Conservation (phyloP, 768 basidiomycete species). For the Dictyophora rubrovolvata region DNA sequence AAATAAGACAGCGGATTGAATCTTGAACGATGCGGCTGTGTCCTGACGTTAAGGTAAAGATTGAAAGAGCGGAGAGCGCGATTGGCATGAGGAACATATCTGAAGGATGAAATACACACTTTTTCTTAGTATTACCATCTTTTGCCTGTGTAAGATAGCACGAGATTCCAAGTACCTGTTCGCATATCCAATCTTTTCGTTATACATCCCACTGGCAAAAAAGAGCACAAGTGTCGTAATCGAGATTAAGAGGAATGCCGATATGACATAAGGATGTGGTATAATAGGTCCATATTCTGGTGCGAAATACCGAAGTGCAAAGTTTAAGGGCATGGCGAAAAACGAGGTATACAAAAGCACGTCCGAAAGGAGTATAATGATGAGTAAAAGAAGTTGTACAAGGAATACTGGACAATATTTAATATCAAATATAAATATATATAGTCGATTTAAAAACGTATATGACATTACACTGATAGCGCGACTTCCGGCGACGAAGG, state of each 20-base stretch:
- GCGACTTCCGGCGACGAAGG: constrained; percentile 65
- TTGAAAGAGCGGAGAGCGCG: constrained; percentile 85
- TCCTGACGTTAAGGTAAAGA: constrained; percentile 92
- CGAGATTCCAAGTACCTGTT: constrained; percentile 58
- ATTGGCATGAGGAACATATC: constrained; percentile 96
- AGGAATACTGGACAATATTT: constrained; percentile 64
- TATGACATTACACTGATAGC: constrained; percentile 59
- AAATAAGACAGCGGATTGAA: constrained; percentile 46
- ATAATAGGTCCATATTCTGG: constrained; percentile 40
- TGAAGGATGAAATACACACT: constrained; percentile 21
- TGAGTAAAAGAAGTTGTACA: constrained; percentile 52
- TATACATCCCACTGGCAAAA: constrained; percentile 94
- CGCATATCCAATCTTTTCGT: constrained; percentile 92
- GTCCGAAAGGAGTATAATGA: constrained; percentile 65
- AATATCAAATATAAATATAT: constrained; percentile 17
- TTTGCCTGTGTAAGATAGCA: neutral
- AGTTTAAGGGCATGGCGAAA: constrained; percentile 51
- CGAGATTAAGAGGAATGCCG: constrained; percentile 75
- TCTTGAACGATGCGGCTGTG: constrained; percentile 55
- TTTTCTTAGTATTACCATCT: constrained; percentile 7
- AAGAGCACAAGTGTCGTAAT: constrained; percentile 88
- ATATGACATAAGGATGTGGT: constrained; percentile 66
- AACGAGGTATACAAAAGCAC: constrained; percentile 63
- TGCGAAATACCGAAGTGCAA: constrained; percentile 36
- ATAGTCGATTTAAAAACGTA: no score